Conservation (phyloP, 2,329 filamentous ascomycete genomes). For the Fusarium secorum region DNA sequence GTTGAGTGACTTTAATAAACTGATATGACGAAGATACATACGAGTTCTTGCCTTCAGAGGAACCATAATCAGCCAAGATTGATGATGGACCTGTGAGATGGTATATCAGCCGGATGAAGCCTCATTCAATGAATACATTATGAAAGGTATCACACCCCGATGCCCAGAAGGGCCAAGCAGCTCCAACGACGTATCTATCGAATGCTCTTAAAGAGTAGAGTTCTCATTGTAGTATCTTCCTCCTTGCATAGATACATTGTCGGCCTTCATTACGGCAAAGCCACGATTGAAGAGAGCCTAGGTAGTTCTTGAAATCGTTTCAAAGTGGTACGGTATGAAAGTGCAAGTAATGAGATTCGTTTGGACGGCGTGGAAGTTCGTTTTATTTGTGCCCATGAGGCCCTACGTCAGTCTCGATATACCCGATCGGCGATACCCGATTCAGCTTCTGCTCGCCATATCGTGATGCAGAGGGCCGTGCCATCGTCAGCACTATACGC, state of each 20-base stretch:
- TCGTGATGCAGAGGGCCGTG: neutral
- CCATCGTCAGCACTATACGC: neutral
- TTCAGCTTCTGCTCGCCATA: neutral
- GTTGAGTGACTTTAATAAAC: rapidly evolving
- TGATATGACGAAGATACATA: rapidly evolving
- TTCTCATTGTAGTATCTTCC: neutral
- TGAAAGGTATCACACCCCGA: rapidly evolving
- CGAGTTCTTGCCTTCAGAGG: neutral
- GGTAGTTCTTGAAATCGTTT: rapidly evolving
- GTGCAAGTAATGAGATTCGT: rapidly evolving
- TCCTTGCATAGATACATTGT: neutral
- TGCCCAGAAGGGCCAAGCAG: rapidly evolving
- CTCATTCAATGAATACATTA: rapidly evolving
- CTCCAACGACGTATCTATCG: neutral
- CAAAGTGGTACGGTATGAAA: rapidly evolving
- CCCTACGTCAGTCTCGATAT: neutral
- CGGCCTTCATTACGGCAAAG: neutral
- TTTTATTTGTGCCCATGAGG: neutral
- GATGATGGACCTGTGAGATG: neutral
- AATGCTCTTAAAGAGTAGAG: neutral
- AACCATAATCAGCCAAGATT: neutral
- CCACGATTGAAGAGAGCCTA: rapidly evolving
- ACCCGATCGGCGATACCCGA: neutral
- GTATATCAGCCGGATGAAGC: rapidly evolving
- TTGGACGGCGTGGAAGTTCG: rapidly evolving